These are phyloP conservation scores for Ophiostoma quercus DNA, from an alignment of 2,329 filamentous ascomycete genomes.

Conservation along the genomic window DNA sequence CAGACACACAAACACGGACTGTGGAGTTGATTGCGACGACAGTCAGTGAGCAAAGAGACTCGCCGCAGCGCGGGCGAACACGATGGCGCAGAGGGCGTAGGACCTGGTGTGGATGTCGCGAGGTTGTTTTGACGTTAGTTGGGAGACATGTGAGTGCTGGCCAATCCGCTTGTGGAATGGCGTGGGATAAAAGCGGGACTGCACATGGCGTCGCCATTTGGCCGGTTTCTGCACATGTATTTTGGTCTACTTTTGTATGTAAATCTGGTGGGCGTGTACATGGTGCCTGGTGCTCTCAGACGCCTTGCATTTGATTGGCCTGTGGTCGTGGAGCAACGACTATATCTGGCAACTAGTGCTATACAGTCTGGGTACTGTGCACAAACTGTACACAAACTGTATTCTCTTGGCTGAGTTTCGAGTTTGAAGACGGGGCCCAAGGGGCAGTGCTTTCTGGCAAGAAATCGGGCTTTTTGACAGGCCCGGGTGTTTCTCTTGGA, in stretches of 20 bases:
- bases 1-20: not conserved
- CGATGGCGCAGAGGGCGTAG: conserved; percentile 3
- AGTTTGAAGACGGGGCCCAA: conserved; percentile 3
- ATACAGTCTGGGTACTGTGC: not conserved
- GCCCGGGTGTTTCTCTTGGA: too few species aligned
- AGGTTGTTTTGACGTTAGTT: conserved; percentile 14
- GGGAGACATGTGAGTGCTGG: not conserved
- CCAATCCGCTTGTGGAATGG: not conserved
- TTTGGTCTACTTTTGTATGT: not conserved
- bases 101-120: not conserved
- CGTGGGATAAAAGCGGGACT: not conserved
- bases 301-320: not conserved
- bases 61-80: not conserved
- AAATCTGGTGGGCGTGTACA: not conserved
- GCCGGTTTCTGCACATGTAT: not conserved
- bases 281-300: not conserved
- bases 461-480: too few species aligned
- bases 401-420: not conserved
- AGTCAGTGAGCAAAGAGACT: not conserved
- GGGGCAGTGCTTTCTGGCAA: not conserved
- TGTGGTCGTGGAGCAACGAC: not conserved
- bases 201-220: not conserved
- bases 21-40: conserved; percentile 1
- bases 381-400: not conserved
- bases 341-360: not conserved